A percentile compares a stretch with the other conserved stretches of the same genome.
phyloP scores from a whole-genome alignment of 225 moss, liverwort and hornwort species.

The Bryum argenteum region DNA sequence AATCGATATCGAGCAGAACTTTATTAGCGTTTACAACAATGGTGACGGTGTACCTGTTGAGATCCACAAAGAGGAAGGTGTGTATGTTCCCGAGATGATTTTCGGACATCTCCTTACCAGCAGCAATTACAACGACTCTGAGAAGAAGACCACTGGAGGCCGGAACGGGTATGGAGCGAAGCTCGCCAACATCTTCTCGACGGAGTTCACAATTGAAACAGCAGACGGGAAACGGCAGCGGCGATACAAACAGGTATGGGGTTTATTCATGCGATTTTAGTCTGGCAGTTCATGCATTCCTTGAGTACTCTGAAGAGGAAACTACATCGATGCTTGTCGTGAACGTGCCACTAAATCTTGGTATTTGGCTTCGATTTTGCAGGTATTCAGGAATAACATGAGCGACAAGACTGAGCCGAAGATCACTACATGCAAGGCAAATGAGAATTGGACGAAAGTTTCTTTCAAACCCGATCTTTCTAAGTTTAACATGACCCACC shows the following conservation, averaged over 20 bases:
- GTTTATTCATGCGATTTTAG: neutral
- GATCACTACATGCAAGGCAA: constrained; percentile 77
- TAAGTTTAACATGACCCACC: constrained; percentile 86
- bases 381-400: constrained; percentile 92
- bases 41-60: constrained; percentile 92
- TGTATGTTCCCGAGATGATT: constrained; percentile 99
- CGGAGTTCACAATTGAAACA: constrained; percentile 89
- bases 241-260: constrained; percentile 84
- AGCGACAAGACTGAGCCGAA: constrained; percentile 70
- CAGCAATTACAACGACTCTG: constrained; percentile 93
- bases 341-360: neutral
- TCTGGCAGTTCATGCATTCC: neutral
- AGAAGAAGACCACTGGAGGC: constrained; percentile 97
- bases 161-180: constrained; percentile 96
- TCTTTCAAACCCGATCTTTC: constrained; percentile 88
- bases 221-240: constrained; percentile 82
- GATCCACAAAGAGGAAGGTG: constrained; percentile 85
- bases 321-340: neutral
- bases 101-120: constrained; percentile 95
- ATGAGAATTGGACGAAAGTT: constrained; percentile 96
- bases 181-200: constrained; percentile 97
- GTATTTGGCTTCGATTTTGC: neutral
- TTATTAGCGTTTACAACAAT: constrained; percentile 84
- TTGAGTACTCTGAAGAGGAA: neutral
- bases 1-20: constrained; percentile 67